These are phyloP conservation scores for Xylariaceae sp. DNA, from an alignment of 2,329 filamentous ascomycete genomes.

Conservation along the genomic window DNA sequence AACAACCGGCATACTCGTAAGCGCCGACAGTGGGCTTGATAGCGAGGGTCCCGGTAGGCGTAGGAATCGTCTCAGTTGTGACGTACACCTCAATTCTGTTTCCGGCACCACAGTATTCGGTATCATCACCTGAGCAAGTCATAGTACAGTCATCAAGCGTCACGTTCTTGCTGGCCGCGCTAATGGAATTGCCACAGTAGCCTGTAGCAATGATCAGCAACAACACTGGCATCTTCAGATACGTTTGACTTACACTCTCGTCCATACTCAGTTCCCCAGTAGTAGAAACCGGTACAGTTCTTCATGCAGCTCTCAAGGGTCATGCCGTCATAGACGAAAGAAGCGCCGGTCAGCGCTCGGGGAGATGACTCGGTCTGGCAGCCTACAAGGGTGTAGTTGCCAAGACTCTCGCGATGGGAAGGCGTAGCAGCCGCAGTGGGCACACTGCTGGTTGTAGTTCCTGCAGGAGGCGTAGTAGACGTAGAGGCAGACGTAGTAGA, in stretches of 20 bases:
- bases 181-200: constrained; percentile 46
- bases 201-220: constrained; percentile 25
- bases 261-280: constrained; percentile 50
- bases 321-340: constrained; percentile 45
- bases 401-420: constrained; percentile 37
- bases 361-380: constrained; percentile 46
- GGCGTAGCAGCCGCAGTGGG: constrained; percentile 30
- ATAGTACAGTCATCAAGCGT: constrained; percentile 36
- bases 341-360: constrained; percentile 40
- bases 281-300: constrained; percentile 44
- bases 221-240: background rate
- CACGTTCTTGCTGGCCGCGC: constrained; percentile 29
- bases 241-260: constrained; percentile 40
- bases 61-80: constrained; percentile 35
- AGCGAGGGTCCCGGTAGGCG: constrained; percentile 32
- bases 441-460: constrained; percentile 25
- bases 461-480: background rate
- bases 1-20: constrained; percentile 38
- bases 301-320: constrained; percentile 45
- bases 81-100: constrained; percentile 42
- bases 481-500: constrained; percentile 4
- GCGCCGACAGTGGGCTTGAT: constrained; percentile 33
- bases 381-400: constrained; percentile 42
- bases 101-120: constrained; percentile 41
- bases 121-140: constrained; percentile 38